phyloP scores from a whole-genome alignment of 2,329 filamentous ascomycete genomes.

The Xylaria multiplex region DNA sequence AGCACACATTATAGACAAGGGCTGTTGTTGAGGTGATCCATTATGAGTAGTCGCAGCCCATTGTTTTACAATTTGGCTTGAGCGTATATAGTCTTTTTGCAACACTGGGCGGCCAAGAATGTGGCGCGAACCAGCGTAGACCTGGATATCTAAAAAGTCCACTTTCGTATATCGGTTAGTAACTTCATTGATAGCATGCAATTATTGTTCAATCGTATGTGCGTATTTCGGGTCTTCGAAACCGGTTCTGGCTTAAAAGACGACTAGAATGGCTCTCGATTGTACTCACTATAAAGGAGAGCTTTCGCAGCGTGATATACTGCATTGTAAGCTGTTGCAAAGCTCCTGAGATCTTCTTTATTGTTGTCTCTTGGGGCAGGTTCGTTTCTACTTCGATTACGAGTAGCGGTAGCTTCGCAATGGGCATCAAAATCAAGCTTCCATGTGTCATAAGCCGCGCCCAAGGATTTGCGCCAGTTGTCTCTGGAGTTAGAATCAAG shows the following conservation, averaged over 20 bases:
- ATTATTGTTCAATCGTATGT: neutral
- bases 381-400: constrained; percentile 36
- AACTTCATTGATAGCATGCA: neutral
- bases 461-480: constrained; percentile 62
- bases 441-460: constrained; percentile 66
- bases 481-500: constrained; percentile 34
- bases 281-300: constrained; percentile 57
- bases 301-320: constrained; percentile 69
- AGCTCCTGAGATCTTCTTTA: constrained; percentile 50
- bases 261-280: neutral
- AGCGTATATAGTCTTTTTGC: constrained; percentile 60
- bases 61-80: constrained; percentile 60
- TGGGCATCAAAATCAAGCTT: constrained; percentile 66
- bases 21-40: constrained; percentile 22
- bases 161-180: constrained; percentile 39
- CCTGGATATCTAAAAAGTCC: constrained; percentile 70
- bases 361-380: constrained; percentile 35
- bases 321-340: constrained; percentile 61
- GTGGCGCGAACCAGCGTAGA: constrained; percentile 67
- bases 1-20: constrained; percentile 46
- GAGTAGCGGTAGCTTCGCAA: constrained; percentile 50
- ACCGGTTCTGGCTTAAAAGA: neutral
- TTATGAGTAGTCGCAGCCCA: constrained; percentile 54
- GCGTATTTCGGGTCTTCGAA: neutral
- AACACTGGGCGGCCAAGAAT: constrained; percentile 67